A percentile compares a stretch with the other conserved stretches of the same genome.
Evolutionary conservation across 345 rosid genomes (phyloP).

Genomic region (Angophora floribunda): DNA sequence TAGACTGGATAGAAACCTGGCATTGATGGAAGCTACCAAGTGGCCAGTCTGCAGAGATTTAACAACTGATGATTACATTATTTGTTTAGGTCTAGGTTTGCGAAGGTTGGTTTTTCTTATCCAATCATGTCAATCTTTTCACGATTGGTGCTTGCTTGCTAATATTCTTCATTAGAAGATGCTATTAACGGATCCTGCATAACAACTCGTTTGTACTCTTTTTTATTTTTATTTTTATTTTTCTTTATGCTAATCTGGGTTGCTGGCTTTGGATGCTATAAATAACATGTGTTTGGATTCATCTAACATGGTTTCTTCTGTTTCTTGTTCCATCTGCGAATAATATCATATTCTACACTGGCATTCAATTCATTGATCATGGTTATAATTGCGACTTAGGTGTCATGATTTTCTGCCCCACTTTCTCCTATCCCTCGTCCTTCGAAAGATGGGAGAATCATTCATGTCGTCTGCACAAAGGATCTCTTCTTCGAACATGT

Average conservation of each 20-base stretch:
- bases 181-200: background rate
- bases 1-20: conserved; percentile 56
- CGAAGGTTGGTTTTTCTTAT: background rate
- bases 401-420: background rate
- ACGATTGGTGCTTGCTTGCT: background rate
- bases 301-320: background rate
- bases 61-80: background rate
- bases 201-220: background rate
- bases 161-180: background rate
- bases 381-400: background rate
- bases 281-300: background rate
- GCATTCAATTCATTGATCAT: background rate
- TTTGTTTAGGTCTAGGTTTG: background rate
- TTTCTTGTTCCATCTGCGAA: background rate
- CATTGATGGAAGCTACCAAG: conserved; percentile 14
- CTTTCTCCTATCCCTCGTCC: background rate
- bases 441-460: background rate
- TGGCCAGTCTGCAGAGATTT: background rate
- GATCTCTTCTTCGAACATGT: background rate
- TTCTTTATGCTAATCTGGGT: background rate
- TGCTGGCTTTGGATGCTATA: background rate
- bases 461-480: background rate
- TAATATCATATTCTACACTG: background rate
- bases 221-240: background rate
- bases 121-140: background rate